Conservation (phyloP, 2,329 filamentous ascomycete species). For the Fusarium fujikuroi region DNA sequence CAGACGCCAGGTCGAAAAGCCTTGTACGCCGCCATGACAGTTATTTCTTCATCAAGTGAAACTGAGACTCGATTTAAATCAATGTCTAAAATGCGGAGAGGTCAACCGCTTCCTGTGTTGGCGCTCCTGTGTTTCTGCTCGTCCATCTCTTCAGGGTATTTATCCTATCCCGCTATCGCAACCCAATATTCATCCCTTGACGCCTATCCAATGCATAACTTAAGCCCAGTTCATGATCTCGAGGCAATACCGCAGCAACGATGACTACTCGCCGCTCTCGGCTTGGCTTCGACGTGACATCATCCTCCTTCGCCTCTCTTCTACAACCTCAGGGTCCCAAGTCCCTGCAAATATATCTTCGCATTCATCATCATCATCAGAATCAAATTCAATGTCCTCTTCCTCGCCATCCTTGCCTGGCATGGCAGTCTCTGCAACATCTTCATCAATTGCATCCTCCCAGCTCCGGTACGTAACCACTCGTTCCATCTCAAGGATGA, state of each 20-base stretch:
- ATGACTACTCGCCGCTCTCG: slow-evolving; percentile 17
- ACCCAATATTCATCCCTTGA: slow-evolving; percentile 28
- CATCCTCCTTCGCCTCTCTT: slow-evolving; percentile 57
- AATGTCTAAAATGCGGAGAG: slow-evolving; percentile 6
- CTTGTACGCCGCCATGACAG: slow-evolving; percentile 1
- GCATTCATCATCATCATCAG: slow-evolving; percentile 73
- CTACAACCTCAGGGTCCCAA: slow-evolving; percentile 67
- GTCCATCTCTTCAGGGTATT: slow-evolving; percentile 35
- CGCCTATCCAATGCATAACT: slow-evolving; percentile 31
- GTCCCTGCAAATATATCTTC: slow-evolving; percentile 72
- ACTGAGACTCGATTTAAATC: slow-evolving; percentile 11
- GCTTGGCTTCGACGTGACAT: slow-evolving; percentile 44
- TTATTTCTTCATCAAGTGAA: not conserved
- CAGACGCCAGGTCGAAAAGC: slow-evolving; percentile 1
- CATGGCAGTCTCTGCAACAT: slow-evolving; percentile 9
- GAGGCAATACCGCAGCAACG: slow-evolving; percentile 10
- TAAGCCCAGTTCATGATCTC: not conserved
- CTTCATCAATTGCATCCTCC: slow-evolving; percentile 52
- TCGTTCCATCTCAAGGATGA: slow-evolving; percentile 71
- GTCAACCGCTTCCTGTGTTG: not conserved
- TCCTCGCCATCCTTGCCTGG: slow-evolving; percentile 19
- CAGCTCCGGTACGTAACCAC: slow-evolving; percentile 64
- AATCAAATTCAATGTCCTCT: slow-evolving; percentile 65
- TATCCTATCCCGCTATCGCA: slow-evolving; percentile 9
- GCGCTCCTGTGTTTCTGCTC: slow-evolving; percentile 10